Evolutionary conservation across 2,329 filamentous ascomycete genomes (phyloP), one percentile per base, ranked within the genome.

Genomic region (Neofusicoccum laricinum): DNA sequence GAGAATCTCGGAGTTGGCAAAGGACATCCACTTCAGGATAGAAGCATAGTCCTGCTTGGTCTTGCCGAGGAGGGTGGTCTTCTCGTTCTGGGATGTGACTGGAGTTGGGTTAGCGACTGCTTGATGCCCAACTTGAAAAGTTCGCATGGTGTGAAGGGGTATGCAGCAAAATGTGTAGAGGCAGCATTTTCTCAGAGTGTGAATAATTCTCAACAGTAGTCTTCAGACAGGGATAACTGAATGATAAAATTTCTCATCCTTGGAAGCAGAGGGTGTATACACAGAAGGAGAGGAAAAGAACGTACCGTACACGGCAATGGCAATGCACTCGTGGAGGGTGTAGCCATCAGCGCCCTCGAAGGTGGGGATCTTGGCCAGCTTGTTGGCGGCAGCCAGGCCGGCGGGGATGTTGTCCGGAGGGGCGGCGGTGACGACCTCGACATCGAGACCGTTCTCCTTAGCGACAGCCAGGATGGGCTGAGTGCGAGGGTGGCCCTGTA

Each of bases 1-100:
- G 71, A 97, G 85, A 75, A 97, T 79, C 85, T 99, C 94, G 66
- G 82, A 79, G 88, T 98, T 99, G 87, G 90, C 91, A 83, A 89
- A 98, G 70, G 94, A 98, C 90, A 97, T 89, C 95, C 95, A 99
- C 82, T 91, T 92, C 78, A 99, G 86, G 81, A 99, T 99, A 72
- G 93, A 93, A 74, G 95, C 95, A 82, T 98, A 93, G 88, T 99
- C 95, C 86, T 99, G 94, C 90, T 99, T 99, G 84, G 93, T 99
- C 90, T 98, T 98, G 78, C 95, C 95, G 74, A 99, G 89, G 71
- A 99, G 93, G 72, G 93, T 96, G 75, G 95, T 99, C 90, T 98
- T 98, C 90, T 98, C 95, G 81, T 99, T 99, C 85, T 99, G 95
- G 73, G 95, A 98, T 75, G 95, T 93, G 79, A 99, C 95, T 98